Conservation (phyloP, 2,329 filamentous ascomycete species). For the Thermomyces lanuginosus region DNA sequence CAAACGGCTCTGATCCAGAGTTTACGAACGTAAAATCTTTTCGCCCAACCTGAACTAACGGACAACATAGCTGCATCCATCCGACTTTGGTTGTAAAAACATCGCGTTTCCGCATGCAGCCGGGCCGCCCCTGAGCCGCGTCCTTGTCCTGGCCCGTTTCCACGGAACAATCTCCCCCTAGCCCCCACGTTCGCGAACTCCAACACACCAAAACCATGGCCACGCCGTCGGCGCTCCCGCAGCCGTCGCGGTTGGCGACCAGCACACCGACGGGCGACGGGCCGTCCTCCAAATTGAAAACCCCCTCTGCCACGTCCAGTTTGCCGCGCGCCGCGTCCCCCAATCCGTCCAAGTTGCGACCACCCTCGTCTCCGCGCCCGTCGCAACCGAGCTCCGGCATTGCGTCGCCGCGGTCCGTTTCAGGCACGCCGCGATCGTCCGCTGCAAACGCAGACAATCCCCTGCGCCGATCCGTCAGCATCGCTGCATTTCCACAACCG, state of each 20-base stretch:
- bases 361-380: slow-evolving; percentile 41
- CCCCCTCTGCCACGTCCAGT: slow-evolving; percentile 35
- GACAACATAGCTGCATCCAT: no score
- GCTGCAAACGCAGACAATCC: slow-evolving; percentile 44
- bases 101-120: no score
- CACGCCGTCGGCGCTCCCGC: slow-evolving; percentile 44
- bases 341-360: slow-evolving; percentile 39
- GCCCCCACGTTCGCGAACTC: no score
- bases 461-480: slow-evolving; percentile 76
- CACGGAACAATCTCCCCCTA: no score
- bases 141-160: no score
- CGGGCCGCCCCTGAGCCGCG: no score
- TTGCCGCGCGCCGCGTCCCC: slow-evolving; percentile 27
- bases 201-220: no score
- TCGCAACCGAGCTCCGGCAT: slow-evolving; percentile 33
- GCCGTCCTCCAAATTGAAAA: slow-evolving; percentile 56
- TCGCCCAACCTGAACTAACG: no score
- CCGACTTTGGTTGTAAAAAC: no score
- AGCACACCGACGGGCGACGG: slow-evolving; percentile 56
- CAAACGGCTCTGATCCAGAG: no score
- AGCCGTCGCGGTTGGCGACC: slow-evolving; percentile 43
- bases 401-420: slow-evolving; percentile 40
- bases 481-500: slow-evolving; percentile 83
- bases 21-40: no score
- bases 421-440: slow-evolving; percentile 41